A percentile compares a stretch with the other conserved stretches of the same genome.
These are phyloP conservation scores for Xylariaceae sp. DNA, from an alignment of 2,329 filamentous ascomycete genomes.

Conservation along the genomic window DNA sequence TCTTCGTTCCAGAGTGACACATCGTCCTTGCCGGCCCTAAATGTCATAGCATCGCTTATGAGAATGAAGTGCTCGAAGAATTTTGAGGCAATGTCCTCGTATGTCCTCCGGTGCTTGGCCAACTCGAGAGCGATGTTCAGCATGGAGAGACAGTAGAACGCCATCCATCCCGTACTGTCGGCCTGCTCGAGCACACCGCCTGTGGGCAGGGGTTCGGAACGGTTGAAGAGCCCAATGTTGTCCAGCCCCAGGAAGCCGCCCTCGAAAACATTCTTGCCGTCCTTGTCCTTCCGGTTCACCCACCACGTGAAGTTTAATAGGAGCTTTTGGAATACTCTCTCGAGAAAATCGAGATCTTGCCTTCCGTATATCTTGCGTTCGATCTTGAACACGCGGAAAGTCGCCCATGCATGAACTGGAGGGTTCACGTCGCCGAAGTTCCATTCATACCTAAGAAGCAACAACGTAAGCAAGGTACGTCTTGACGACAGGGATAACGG, in stretches of 20 bases:
- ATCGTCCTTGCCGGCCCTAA: constrained; percentile 65
- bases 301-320: constrained; percentile 98
- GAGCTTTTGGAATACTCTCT: constrained; percentile 93
- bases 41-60: constrained; percentile 96
- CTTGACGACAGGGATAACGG: not conserved
- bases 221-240: constrained; percentile 97
- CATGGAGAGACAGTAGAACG: constrained; percentile 94
- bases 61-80: constrained; percentile 99
- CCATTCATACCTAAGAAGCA: constrained; percentile 64
- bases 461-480: not conserved
- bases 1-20: constrained; percentile 93
- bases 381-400: constrained; percentile 95
- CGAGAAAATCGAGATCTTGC: constrained; percentile 90
- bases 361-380: constrained; percentile 95
- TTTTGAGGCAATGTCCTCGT: constrained; percentile 95
- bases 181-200: constrained; percentile 92
- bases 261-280: constrained; percentile 96
- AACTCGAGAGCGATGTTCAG: constrained; percentile 93
- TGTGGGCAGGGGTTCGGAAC: constrained; percentile 88
- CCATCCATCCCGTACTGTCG: constrained; percentile 98
- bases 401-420: constrained; percentile 92
- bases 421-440: constrained; percentile 97
- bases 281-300: constrained; percentile 92
- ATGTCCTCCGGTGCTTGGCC: constrained; percentile 88
- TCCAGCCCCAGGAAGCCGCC: constrained; percentile 92